phyloP scores from a whole-genome alignment of 345 rosid species.

The Eucalyptus regnans region DNA sequence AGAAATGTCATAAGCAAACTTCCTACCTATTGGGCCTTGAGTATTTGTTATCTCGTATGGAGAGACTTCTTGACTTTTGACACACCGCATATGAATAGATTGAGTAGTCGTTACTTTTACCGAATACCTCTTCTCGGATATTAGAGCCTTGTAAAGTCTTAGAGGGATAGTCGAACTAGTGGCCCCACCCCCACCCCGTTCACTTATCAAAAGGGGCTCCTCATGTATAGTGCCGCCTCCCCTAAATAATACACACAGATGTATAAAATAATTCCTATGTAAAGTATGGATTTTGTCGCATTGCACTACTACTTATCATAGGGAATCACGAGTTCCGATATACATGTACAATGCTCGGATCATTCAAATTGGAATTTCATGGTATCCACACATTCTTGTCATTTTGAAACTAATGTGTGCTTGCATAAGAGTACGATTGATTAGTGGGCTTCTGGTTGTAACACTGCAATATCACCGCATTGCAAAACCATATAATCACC shows the following conservation, averaged over 20 bases:
- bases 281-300: not conserved
- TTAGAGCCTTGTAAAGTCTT: not conserved
- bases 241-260: not conserved
- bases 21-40: not conserved
- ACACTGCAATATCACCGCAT: not conserved
- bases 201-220: not conserved
- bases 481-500: not conserved
- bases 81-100: not conserved
- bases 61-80: not conserved
- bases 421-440: not conserved
- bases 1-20: not conserved
- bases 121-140: not conserved
- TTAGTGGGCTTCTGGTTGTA: not conserved
- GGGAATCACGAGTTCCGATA: not conserved
- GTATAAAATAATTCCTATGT: not conserved
- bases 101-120: not conserved
- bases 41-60: not conserved
- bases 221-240: not conserved
- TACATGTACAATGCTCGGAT: not conserved
- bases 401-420: not conserved
- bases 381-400: not conserved
- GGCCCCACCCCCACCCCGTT: not conserved
- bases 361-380: not conserved
- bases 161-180: not conserved
- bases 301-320: not conserved